Conservation (phyloP, 75 land plant genomes). For the Isoetes taiwanensis region DNA sequence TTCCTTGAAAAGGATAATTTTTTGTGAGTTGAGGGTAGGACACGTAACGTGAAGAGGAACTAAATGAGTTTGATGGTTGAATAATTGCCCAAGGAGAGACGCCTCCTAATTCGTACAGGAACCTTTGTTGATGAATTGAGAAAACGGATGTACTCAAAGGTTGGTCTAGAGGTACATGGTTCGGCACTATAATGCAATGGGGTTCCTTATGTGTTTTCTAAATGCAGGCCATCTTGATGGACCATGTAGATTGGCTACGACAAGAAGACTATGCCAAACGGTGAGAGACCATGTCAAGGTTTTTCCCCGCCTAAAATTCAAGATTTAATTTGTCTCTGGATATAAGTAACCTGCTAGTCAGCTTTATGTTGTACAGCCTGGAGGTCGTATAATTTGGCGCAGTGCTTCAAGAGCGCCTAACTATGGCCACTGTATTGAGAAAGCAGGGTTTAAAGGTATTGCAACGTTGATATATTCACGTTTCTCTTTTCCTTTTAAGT, state of each 20-base stretch:
- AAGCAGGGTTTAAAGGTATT: constrained; percentile 27
- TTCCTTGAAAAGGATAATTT: constrained; percentile 26
- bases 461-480: background rate
- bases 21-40: too few species aligned
- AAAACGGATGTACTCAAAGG: constrained; percentile 30
- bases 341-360: too few species aligned
- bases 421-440: constrained; percentile 26
- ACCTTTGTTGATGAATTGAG: constrained; percentile 30
- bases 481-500: too few species aligned
- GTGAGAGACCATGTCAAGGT: constrained; percentile 30
- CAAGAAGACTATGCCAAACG: constrained; percentile 22
- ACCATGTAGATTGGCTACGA: constrained; percentile 33
- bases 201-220: background rate
- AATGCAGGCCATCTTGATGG: constrained; percentile 29
- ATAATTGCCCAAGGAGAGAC: constrained; percentile 17
- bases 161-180: background rate
- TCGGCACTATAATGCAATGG: background rate
- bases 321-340: background rate
- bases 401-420: constrained; percentile 28
- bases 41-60: too few species aligned
- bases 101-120: constrained; percentile 28
- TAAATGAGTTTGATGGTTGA: constrained; percentile 19
- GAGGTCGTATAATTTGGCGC: constrained; percentile 33
- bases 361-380: constrained; percentile 16
- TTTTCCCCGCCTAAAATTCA: background rate